Evolutionary conservation across 1,284 basidiomycete species (phyloP), one percentile per base, ranked within the genome.

Genomic region (Exobasidium rhododendri): DNA sequence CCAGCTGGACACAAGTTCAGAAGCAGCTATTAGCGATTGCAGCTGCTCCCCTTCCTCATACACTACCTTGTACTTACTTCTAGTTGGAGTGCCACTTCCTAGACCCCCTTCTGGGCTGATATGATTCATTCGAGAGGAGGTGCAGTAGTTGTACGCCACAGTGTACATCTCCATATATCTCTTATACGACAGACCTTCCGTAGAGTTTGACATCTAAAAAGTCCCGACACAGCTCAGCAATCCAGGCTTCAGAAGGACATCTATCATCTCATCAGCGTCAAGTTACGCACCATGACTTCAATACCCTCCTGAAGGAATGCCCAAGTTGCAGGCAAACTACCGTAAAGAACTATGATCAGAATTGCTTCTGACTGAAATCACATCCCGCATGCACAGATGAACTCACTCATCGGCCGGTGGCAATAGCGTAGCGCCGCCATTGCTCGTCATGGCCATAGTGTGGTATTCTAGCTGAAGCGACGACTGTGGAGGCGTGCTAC

Each of bases 71-170:
- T 7, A 31, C 47, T 26, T 20, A 50, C 47, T 50, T 14, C 47
- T 50, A 10, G 35, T 40, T 7, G 35, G 35, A 40, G 7, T 26
- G 13, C 44, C n/a, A 26, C 24, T 20, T 4, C 56, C 32, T 11
- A 57, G 29, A n/a, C 24, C n/a, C 10, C 50, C 47, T 20, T 55
- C 47, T 11, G 44, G 31, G 6, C 46, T 29, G 46, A n/a, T 46
- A 14, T 50, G 47, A n/a, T 30, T 62, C 61, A 62, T 61, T 6
- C 61, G 10, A 26, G 43, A 49, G 5, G 44, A 49, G 24, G 92
- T 97, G 80, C 94, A 97, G 80, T 94, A 97, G 82, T 97, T 94
- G 85, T 97, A 97, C 7, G 91, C 90, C 46, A 92, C 89, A 47
- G 80, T 82, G 81, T 96, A 97, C 59, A 94, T 85, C 74, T 88